Base-by-base conservation (phyloP, 495 filamentous ascomycete genomes). In the Penicillium coprophilum region DNA sequence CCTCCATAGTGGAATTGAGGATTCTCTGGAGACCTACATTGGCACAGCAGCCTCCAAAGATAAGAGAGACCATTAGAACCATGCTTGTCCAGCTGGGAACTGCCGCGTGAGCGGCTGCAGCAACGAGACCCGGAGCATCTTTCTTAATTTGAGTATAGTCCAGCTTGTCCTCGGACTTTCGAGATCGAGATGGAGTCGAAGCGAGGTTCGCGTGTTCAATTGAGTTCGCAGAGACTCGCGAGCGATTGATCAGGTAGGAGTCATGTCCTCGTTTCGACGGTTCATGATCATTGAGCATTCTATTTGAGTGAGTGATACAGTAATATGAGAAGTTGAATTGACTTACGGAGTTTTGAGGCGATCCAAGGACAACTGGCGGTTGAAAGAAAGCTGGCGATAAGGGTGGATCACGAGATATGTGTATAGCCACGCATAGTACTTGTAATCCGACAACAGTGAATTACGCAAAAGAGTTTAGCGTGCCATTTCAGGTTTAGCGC, bases 1-100 rank as follows among this genome's bases (percentile, higher is more conserved):
- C 12, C 40, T n/a, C 40, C 28, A 10, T n/a, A 47, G 24, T 27
- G 13, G 31, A 3, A 20, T 19, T 12, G 9, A 17, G 10, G 3
- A 15, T 23, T 51, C 12, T 24, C 31, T 40, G 55, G 55, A 24
- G 15, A 77, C 82, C 72, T 71, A 98, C 94, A 79, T 97, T 99
- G 30, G 92, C 91, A 78, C 94, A 99, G 68, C 94, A 99, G 34
- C 94, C 94, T 38, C 95, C 94, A 68, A 98, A 96, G 46, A 98
- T 98, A 53, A 97, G 78, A 21, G 79, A 83, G n/a, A 91, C 76
- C 78, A 96, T 94, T 58, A 86, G 78, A 28, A 81, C 73, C 41
- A 87, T 77, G 53, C 81, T 82, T 8, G 89, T 73, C 86, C 86
- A 87, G 63, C 80, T 80, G 20, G 87, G 85, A 50, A 91, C 76